These are phyloP conservation scores for Tetrapisispora namnaoensis DNA, from an alignment of 805 yeast species.

Conservation along the genomic window DNA sequence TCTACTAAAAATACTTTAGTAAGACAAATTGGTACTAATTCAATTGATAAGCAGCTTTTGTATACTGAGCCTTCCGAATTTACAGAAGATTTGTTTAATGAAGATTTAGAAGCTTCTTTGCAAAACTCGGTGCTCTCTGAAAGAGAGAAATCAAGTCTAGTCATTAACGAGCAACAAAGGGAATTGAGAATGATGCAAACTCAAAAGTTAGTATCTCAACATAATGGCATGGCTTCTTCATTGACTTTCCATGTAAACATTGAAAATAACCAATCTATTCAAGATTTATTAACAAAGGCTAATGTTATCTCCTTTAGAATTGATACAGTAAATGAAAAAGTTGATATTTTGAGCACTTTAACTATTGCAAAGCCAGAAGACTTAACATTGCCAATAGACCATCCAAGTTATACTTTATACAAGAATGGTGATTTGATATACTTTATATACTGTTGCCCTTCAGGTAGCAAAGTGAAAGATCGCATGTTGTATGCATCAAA, in stretches of 20 bases:
- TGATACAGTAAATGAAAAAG: conserved; percentile 40
- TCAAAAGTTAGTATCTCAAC: conserved; percentile 23
- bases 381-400: conserved; percentile 31
- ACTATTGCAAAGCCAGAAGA: conserved; percentile 22
- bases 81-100: conserved; percentile 7
- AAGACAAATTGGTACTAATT: conserved; percentile 56
- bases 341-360: conserved; percentile 29
- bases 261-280: conserved; percentile 9
- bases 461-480: conserved; percentile 79
- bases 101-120: conserved; percentile 2
- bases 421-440: conserved; percentile 35
- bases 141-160: conserved; percentile 18
- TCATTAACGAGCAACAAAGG: conserved; percentile 24
- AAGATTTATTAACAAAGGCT: conserved; percentile 28
- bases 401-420: conserved; percentile 53
- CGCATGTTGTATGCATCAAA: conserved; percentile 90
- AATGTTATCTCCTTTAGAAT: conserved; percentile 43
- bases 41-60: conserved; percentile 28
- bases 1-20: conserved; percentile 73
- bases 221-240: conserved; percentile 18
- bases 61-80: conserved; percentile 30
- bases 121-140: conserved; percentile 16
- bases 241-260: conserved; percentile 18
- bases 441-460: conserved; percentile 82
- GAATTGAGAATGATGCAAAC: conserved; percentile 15